These are phyloP conservation scores for Schizothecium vesticola DNA, from an alignment of 495 filamentous ascomycete species.

Conservation along the genomic window DNA sequence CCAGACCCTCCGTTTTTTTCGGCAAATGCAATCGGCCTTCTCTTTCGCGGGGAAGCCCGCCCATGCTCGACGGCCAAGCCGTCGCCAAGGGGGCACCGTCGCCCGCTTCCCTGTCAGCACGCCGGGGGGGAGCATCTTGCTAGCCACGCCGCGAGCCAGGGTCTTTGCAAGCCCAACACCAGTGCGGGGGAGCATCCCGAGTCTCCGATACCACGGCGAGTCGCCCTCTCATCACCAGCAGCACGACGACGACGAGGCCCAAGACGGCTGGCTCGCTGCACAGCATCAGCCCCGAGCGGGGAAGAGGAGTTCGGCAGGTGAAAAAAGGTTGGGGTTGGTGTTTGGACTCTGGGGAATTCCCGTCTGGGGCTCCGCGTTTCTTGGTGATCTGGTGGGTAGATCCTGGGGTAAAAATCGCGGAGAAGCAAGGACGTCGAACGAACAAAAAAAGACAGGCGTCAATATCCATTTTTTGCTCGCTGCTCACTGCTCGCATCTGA, in stretches of 20 bases:
- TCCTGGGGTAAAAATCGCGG: neutral
- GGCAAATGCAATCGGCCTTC: constrained; percentile 7
- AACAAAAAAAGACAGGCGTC: neutral
- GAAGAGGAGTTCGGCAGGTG: neutral
- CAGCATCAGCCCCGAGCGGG: neutral
- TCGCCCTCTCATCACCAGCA: neutral
- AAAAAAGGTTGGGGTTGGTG: too few relatives aligned
- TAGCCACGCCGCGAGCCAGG: neutral
- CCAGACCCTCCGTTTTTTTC: neutral
- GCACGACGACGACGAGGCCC: neutral
- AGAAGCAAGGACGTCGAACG: neutral
- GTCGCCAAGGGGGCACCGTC: constrained; percentile 1
- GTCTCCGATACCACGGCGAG: neutral
- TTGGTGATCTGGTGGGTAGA: neutral
- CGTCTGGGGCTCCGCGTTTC: neutral
- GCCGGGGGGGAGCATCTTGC: neutral
- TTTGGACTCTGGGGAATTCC: neutral
- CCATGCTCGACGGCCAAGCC: neutral
- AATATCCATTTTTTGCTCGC: neutral
- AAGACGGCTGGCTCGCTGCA: neutral
- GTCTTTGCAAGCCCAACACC: neutral
- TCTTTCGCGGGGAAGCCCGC: constrained; percentile 10
- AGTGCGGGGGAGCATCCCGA: neutral
- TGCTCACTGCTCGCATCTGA: neutral
- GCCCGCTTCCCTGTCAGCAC: neutral